Conservation (phyloP, 1,284 basidiomycete genomes). For the Calocybe gambosa region DNA sequence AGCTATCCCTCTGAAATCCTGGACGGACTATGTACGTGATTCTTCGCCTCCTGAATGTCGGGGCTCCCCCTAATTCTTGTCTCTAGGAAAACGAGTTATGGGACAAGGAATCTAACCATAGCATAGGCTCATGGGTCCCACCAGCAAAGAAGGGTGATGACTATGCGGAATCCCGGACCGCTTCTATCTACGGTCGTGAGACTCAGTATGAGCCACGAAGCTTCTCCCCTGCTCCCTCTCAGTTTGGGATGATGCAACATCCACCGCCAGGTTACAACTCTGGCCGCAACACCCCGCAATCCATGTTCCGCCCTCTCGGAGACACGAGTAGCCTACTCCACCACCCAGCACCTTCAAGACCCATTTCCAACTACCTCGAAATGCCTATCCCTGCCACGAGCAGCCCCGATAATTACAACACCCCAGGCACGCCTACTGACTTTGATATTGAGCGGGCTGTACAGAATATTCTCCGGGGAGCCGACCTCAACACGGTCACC, state of each 20-base stretch:
- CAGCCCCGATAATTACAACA: conserved; percentile 46
- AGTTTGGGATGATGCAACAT: conserved; percentile 38
- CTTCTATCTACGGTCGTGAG: conserved; percentile 76
- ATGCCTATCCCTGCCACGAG: conserved; percentile 51
- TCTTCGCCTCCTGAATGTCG: not conserved
- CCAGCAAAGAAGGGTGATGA: conserved; percentile 65
- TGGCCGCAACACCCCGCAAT: conserved; percentile 69
- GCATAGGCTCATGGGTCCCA: conserved; percentile 80
- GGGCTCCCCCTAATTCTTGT: conserved; percentile 5
- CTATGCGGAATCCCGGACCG: conserved; percentile 67
- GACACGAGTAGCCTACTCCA: conserved; percentile 34
- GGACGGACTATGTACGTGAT: conserved; percentile 82
- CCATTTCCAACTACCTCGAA: conserved; percentile 70
- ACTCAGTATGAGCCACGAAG: conserved; percentile 70
- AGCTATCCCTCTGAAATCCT: conserved; percentile 90
- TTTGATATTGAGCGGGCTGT: conserved; percentile 70
- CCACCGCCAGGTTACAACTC: conserved; percentile 69
- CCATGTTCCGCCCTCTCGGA: conserved; percentile 34
- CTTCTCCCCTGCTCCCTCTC: conserved; percentile 67
- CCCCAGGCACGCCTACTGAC: conserved; percentile 50
- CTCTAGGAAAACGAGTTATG: conserved; percentile 87
- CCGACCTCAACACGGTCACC: conserved; percentile 84
- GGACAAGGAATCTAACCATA: conserved; percentile 94
- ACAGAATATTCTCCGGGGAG: conserved; percentile 61
- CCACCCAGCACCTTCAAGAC: conserved; percentile 61